Base-by-base conservation (phyloP, 352 stramenopile genomes). In the Thalassiosira hispida region DNA sequence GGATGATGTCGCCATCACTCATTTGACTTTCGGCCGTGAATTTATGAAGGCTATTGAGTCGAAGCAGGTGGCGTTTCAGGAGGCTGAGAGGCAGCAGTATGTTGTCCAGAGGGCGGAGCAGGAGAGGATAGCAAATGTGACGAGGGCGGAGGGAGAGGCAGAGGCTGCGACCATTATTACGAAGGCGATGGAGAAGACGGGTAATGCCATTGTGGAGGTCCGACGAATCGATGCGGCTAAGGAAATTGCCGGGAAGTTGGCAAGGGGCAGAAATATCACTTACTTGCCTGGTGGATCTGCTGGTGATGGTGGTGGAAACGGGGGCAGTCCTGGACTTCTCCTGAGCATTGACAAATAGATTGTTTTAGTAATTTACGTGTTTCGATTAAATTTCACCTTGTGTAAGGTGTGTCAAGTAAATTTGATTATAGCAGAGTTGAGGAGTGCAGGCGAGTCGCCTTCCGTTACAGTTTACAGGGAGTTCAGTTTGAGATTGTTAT, bases 31-130 rank as follows among this genome's bases (percentile, higher is more conserved):
- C 91, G 96, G 96, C 56, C 69, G 83, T 31, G 98, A 99, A 84
- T 99, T 99, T 88, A 99, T 97, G 81, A 98, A 97, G 79, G 97
- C 98, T 79, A 98, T 99, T 90, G 98, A 99, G 93, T 87, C 96
- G 70, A 99, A 99, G 94, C 98, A 99, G 90, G 98, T 99, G 31
- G 98, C 98, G 33, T 97, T 98, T 79, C 98, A 99, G 90, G 97
- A 99, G 60, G 98, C 98, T 14, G 98, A 99, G 88, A 96, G 97
- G 61, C 96, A 99, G 86, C 98, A 98, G 84, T 99, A 98, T 83
- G 94, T 99, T 16, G 98, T 99, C 57, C 94, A 96, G 81, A 97
- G 96, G 83, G 97, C 98, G n/a, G 97, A 99, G 79, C 98, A 99
- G 89, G 98, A 99, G 89, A 91, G 94, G 53, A 93, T 95, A 73